Conservation (phyloP, 495 filamentous ascomycete genomes). For the Jackrogersella minutella region DNA sequence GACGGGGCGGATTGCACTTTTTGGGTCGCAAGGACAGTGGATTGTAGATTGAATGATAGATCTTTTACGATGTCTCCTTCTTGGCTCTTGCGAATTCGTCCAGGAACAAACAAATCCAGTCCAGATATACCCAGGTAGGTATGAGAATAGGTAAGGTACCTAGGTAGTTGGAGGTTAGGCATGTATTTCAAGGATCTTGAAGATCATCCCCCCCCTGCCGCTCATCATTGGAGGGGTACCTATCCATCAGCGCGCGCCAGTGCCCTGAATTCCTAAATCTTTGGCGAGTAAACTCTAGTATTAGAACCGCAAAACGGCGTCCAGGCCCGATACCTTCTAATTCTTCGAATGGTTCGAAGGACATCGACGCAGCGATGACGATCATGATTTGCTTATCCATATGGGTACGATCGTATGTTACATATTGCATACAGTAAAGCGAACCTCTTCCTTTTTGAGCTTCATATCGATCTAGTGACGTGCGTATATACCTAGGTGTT, state of each 20-base stretch:
- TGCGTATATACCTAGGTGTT: neutral
- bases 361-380: slow-evolving; percentile 13
- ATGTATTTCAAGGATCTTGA: slow-evolving; percentile 32
- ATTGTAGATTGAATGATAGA: slow-evolving; percentile 8
- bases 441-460: slow-evolving; percentile 12
- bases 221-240: slow-evolving; percentile 23
- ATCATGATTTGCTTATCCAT: slow-evolving; percentile 37
- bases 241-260: neutral
- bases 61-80: slow-evolving; percentile 14
- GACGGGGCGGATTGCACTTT: slow-evolving; percentile 12
- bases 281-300: neutral
- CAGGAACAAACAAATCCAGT: slow-evolving; percentile 24
- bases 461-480: slow-evolving; percentile 28
- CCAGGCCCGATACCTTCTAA: slow-evolving; percentile 29
- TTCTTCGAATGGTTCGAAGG: slow-evolving; percentile 24
- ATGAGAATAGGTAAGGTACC: too few relatives aligned
- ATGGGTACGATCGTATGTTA: slow-evolving; percentile 32
- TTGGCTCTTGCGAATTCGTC: neutral
- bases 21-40: slow-evolving; percentile 8
- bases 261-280: slow-evolving; percentile 28
- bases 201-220: slow-evolving; percentile 24
- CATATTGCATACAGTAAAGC: slow-evolving; percentile 38
- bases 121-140: slow-evolving; percentile 8
- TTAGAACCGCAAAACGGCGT: slow-evolving; percentile 12
- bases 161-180: too few relatives aligned